Evolutionary conservation across 768 basidiomycete species (phyloP), one percentile per base, ranked within the genome.

Genomic region (Agrocybe praecox): DNA sequence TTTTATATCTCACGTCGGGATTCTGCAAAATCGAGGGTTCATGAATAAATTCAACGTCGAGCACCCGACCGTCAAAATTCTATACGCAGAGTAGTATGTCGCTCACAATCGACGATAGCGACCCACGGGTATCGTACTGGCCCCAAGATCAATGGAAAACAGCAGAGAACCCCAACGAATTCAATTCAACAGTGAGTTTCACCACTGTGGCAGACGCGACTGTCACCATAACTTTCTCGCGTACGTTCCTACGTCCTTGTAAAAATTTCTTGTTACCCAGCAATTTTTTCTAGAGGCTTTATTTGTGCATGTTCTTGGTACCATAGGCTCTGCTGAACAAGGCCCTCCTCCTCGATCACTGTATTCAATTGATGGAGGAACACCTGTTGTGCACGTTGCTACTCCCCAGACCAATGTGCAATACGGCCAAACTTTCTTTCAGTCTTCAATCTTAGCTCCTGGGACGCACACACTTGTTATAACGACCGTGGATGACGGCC

Each of bases 361-460:
- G 4, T 46, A 53, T 29, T 33, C 23, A 23, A 29, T 53, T 22
- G 52, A 53, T 32, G 44, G 44, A 2, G 52, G 52, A 6, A 17
- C 52, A 10, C 19, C 19, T 29, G 19, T 43, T 8, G 33, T 22
- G 12, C 46, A 11, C 43, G 29, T 6, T 9, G 44, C 24, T 43
- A 46, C 21, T 14, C 22, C 24, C 29, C 43, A 17, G 19, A n/a
- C 22, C 8, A 33, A 2, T 3, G 21, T 45, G 6, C 52, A 53
- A 36, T 53, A 53, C n/a, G 19, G 22, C 24, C 43, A 53, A 36
- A 9, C 17, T 8, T 53, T 53, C 45, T 53, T 46, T 23, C 23
- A 9, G 18, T 46, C 43, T 33, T 26, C n/a, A 17, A 29, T n/a
- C 9, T 33, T 53, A 23, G n/a, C 52, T 15, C 29, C 52, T 2